Base-by-base conservation (phyloP, 73 alveolate genomes). In the Paramecium pentaurelia region DNA sequence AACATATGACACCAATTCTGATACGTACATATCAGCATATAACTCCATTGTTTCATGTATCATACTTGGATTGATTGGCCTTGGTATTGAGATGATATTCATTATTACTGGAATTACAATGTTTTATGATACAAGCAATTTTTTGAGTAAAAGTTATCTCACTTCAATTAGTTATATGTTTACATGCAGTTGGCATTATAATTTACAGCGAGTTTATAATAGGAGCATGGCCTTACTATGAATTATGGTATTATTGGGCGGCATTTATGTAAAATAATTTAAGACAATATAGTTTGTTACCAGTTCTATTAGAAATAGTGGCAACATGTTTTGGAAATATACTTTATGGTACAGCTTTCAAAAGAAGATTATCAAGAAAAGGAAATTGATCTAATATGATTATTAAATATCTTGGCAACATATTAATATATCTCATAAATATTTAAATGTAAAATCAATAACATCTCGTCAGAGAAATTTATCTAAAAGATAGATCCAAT, bases 221-320 rank as follows among this genome's bases (percentile, higher is more conserved):
- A 18, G 58, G 34, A 80, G 45, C 77, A n/a, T 80, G 91, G 91
- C 91, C 91, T 32, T 80, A 42, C 27, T 25, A 28, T 14, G 77
- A 80, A 47, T 47, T 80, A 49, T 80, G 91, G 91, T 42, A 44
- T 42, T 80, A 44, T 80, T 80, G 91, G 91, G 91, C 91, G 1
- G 71, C 54, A 45, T 80, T 80, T 80, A 80, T 80, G 91, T 80
- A 80, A 8, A 6, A 6, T 3, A 3, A 22, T 42, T 42, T 0
- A 5, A 25, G 4, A 20, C 5, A 9, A 77, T 14, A 16, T 40
- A 80, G 91, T 11, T 80, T 80, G 18, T 8, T 80, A 20, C 91
- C 91, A 20, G 49, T 80, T 10, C 8, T 49, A 42, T 42, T 80
- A 47, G 91, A 80, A 32, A 80, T 80, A 18, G 32, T 25, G 12